Conservation (phyloP, 2,329 filamentous ascomycete genomes). For the Xylariaceae sp. region DNA sequence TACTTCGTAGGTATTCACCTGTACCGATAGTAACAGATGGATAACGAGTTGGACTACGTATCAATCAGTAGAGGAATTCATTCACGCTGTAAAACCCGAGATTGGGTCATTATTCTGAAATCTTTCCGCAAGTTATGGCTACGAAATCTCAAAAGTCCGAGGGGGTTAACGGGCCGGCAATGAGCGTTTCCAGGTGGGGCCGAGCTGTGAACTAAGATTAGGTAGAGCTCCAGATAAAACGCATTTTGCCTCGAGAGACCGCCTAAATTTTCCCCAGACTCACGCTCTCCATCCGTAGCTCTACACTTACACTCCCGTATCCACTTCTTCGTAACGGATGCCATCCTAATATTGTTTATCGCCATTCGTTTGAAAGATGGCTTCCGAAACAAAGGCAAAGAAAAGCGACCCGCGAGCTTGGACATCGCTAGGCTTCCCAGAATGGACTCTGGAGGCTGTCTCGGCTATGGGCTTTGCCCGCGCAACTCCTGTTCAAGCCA, state of each 20-base stretch:
- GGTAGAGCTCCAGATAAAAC: constrained; percentile 2
- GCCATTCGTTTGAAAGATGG: constrained; percentile 25
- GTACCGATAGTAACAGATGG: background rate
- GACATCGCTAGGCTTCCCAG: constrained; percentile 63
- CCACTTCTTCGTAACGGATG: background rate
- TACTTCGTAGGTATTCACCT: background rate
- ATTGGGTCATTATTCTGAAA: too few relatives aligned
- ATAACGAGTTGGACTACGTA: too few relatives aligned
- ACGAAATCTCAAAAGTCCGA: too few relatives aligned
- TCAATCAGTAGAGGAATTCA: too few relatives aligned
- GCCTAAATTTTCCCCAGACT: constrained; percentile 18
- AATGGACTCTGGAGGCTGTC: constrained; percentile 84
- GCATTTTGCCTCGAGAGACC: constrained; percentile 15
- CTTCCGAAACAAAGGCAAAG: constrained; percentile 30
- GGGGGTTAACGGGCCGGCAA: background rate
- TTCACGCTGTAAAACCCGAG: too few relatives aligned
- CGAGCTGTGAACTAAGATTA: background rate
- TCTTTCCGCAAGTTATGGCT: too few relatives aligned
- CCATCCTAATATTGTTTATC: background rate
- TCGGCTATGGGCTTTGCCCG: constrained; percentile 77
- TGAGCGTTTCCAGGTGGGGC: background rate
- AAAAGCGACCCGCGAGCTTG: constrained; percentile 53
- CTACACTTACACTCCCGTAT: background rate
- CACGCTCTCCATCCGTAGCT: background rate
- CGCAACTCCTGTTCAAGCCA: constrained; percentile 94